These are phyloP conservation scores for Physcomitrellopsis africana DNA, from an alignment of 225 moss, liverwort and hornwort species.

Conservation along the genomic window DNA sequence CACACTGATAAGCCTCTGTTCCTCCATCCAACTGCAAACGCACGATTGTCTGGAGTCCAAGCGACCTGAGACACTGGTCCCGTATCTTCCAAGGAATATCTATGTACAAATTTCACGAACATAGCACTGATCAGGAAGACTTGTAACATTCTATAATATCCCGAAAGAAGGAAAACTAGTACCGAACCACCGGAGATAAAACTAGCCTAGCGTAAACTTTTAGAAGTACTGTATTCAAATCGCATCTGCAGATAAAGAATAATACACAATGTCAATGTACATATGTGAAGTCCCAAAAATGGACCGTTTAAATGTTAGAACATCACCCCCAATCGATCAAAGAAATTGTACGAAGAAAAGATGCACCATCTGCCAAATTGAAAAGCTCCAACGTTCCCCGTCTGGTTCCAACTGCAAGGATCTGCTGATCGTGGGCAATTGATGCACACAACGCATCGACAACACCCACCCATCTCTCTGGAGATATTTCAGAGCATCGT, in stretches of 20 bases:
- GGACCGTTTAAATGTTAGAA: constrained; percentile 13
- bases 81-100: constrained; percentile 84
- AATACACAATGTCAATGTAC: not conserved
- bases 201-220: not conserved
- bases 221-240: not conserved
- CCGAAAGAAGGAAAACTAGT: not conserved
- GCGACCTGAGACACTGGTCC: constrained; percentile 77
- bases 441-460: constrained; percentile 80
- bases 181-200: constrained; percentile 9
- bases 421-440: constrained; percentile 73
- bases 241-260: not conserved
- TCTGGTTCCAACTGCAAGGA: constrained; percentile 77
- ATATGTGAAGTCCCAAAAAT: constrained; percentile 2
- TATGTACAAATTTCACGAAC: constrained; percentile 30
- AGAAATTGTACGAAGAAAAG: constrained; percentile 74
- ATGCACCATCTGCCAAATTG: constrained; percentile 76
- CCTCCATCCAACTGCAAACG: constrained; percentile 85
- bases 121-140: constrained; percentile 20
- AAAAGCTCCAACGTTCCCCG: constrained; percentile 82
- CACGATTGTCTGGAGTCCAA: constrained; percentile 83
- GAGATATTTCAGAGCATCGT: constrained; percentile 66
- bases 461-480: constrained; percentile 79
- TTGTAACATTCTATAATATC: constrained; percentile 7
- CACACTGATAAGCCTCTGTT: constrained; percentile 83
- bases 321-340: constrained; percentile 87